Base-by-base conservation (phyloP, 495 filamentous ascomycete species). In the Aspergillus steynii region DNA sequence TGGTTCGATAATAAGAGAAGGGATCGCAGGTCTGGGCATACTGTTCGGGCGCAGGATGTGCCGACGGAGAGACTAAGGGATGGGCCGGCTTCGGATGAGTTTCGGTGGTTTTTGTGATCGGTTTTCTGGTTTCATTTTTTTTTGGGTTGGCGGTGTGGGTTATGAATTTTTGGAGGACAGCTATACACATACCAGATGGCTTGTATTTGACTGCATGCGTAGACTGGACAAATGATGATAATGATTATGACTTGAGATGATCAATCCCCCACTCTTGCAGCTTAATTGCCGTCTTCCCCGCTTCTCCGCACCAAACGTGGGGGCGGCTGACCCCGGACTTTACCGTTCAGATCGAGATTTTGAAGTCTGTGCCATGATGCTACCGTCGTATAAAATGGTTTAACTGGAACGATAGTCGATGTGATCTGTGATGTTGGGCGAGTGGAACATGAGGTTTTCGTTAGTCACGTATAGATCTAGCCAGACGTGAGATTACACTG, bases 11-110 rank as follows among this genome's bases (percentile, higher is more conserved):
- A 94, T 61, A 79, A 71, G 65, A 73, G 81, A 27, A 80, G 90
- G 50, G 82, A 94, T 67, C 72, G 71, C 15, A 79, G 74, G 55
- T 80, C 88, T 59, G 90, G 90, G 0, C 71, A 84, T 26, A 83
- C 80, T 50, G 66, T 89, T 27, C 76, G 81, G 12, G 88, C 87
- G 0, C 79, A 75, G 58, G 88, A 92, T 70, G 78, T 92, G 9
- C 86, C 88, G 1, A 92, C 90, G 8, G 83, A 88, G 70, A 63
- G 79, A 50, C 67, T 93, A 66, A 78, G 84, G 63, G 88, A 92
- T 68, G 90, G 90, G 2, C 89, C 89, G 2, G 72, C 72, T 7
- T 80, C 76, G 49, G 76, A 77, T 8, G 85, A 88, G 60, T 92
- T 91, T 64, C 80, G 89, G 45, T 93, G 90, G 90, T 90, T 91